Evolutionary conservation across 768 basidiomycete species (phyloP).

Genomic region (Tylopilus balloui): DNA sequence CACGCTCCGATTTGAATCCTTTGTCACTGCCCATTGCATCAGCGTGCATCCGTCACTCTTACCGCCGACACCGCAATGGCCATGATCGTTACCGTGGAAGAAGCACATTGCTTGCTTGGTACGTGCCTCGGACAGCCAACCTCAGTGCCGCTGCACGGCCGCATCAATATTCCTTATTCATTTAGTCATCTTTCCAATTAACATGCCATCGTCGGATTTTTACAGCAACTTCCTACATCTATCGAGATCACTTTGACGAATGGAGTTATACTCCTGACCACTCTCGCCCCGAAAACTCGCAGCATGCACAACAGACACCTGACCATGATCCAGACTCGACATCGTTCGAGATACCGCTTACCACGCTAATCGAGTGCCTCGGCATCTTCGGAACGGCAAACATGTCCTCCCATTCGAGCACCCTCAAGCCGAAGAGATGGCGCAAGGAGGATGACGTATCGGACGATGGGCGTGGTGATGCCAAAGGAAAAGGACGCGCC

Average conservation of each 20-base stretch:
- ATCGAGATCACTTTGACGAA: constrained; percentile 72
- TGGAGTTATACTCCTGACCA: constrained; percentile 57
- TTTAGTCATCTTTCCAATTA: background rate
- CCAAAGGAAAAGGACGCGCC: constrained; percentile 29
- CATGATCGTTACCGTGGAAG: constrained; percentile 78
- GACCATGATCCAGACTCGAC: constrained; percentile 22
- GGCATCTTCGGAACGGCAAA: constrained; percentile 88
- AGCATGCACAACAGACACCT: constrained; percentile 10
- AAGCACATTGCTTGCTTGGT: constrained; percentile 80
- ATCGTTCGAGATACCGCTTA: constrained; percentile 80
- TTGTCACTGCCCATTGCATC: constrained; percentile 9
- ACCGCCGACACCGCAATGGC: constrained; percentile 64
- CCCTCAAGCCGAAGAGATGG: constrained; percentile 45
- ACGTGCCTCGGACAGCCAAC: constrained; percentile 18
- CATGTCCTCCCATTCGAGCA: constrained; percentile 28
- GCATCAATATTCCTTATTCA: background rate
- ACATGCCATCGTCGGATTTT: background rate
- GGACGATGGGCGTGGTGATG: constrained; percentile 35
- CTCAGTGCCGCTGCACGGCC: constrained; percentile 1
- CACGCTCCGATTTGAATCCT: constrained; percentile 5
- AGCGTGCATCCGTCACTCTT: constrained; percentile 77
- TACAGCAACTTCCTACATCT: constrained; percentile 83
- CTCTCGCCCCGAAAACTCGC: constrained; percentile 24
- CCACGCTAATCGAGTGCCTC: constrained; percentile 81
- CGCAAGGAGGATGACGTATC: constrained; percentile 44